Evolutionary conservation across 352 stramenopile genomes (phyloP).

Genomic region (Phytophthora meadii): DNA sequence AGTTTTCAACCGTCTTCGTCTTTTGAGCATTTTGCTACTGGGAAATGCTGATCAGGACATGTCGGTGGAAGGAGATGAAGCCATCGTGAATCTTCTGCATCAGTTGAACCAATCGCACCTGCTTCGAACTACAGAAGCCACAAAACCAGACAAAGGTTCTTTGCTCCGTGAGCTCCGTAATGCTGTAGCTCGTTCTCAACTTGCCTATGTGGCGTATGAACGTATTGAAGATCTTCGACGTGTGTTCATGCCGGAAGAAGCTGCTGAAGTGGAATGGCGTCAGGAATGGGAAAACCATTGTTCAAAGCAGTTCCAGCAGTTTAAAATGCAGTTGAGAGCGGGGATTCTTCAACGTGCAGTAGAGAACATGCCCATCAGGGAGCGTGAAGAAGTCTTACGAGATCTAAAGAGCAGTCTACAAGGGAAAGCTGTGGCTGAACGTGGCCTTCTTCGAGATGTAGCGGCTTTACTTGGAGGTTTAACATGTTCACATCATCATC

Average conservation of each 20-base stretch:
- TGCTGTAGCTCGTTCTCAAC: not conserved
- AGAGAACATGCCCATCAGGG: not conserved
- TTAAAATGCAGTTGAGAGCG: not conserved
- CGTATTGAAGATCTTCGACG: slow-evolving; percentile 9
- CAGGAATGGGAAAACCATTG: slow-evolving; percentile 6
- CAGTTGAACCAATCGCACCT: not conserved
- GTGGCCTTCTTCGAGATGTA: not conserved
- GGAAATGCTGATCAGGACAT: not conserved
- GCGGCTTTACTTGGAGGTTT: not conserved
- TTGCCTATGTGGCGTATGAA: slow-evolving; percentile 10
- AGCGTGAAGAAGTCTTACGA: not conserved
- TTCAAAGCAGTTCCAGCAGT: slow-evolving; percentile 1
- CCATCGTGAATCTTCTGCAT: not conserved
- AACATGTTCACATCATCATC: not conserved
- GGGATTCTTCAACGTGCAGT: not conserved
- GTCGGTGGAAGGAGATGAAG: not conserved
- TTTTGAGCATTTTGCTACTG: not conserved
- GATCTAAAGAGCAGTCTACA: not conserved
- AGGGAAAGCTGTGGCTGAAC: not conserved
- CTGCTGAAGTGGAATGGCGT: slow-evolving; percentile 5
- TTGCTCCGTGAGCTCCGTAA: not conserved
- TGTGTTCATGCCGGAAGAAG: slow-evolving; percentile 8
- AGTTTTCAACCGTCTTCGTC: not conserved
- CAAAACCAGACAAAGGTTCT: not conserved
- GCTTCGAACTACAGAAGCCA: not conserved